Base-by-base conservation (phyloP, 106 monocot species). In the Chionographis japonica region DNA sequence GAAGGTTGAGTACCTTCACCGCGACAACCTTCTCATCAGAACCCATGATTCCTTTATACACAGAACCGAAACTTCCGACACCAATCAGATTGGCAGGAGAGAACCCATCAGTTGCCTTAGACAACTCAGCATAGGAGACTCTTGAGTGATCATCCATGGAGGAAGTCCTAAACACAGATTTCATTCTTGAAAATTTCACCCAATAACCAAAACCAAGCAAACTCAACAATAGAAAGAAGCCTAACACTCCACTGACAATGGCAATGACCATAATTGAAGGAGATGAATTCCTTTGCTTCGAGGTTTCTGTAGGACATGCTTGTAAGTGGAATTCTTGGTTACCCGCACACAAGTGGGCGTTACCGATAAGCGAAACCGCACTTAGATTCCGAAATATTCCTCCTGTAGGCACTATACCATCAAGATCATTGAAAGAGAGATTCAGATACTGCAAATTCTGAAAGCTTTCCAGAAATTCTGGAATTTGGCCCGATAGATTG, bases 1-100 rank as follows among this genome's bases (percentile, higher is more conserved):
- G 39, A 55, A 68, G 68, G 19, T 68, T 56, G 52, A 68, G 68
- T 6, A 68, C 68, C 68, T 68, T 68, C 68, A 68, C 68, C 5
- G 68, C 68, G n/a, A 68, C 68, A 14, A 54, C 15, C 36, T 40
- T 68, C 39, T 37, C 14, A 27, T 55, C 38, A 40, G 7, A 3
- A 6, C 54, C 52, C 37, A 68, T 8, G 13, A 56, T 17, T 40
- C 55, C 68, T 56, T 56, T 68, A 13, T 68, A 68, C 2, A 68
- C 68, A 37, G 37, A 55, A n/a, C 68, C 68, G 40, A 55, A 68
- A 40, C 68, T 56, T 68, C 68, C 68, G 12, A 40, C n/a, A 2
- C 68, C 68, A 7, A 55, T 56, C 13, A 68, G 37, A 36, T 68
- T 68, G 53, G 35, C 19, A 4, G n/a, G 6, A 40, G 68, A 68